Conservation (phyloP, 148 eudicot species). For the Camellia japonica region DNA sequence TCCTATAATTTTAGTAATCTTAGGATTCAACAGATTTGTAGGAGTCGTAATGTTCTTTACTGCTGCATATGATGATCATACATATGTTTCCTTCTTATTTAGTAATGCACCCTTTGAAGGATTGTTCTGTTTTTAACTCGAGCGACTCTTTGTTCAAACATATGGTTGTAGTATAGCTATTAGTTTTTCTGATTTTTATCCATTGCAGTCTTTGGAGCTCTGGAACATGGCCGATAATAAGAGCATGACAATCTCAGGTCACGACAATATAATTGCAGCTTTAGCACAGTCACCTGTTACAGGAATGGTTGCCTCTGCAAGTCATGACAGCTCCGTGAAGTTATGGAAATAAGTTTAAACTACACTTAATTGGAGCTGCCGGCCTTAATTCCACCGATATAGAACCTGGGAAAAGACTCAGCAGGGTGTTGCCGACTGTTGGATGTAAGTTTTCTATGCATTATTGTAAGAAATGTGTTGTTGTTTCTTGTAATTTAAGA, state of each 20-base stretch:
- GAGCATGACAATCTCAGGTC: constrained; percentile 91
- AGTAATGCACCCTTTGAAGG: no score
- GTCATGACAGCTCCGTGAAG: constrained; percentile 85
- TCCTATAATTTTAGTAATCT: no score
- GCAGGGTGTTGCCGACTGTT: neutral
- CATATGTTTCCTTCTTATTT: no score
- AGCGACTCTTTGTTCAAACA: neutral
- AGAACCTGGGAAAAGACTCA: neutral
- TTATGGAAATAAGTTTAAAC: constrained; percentile 60
- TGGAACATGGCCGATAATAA: constrained; percentile 97
- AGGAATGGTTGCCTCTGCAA: constrained; percentile 96
- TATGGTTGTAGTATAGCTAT: neutral
- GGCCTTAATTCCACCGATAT: neutral
- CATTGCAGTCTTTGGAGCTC: constrained; percentile 77
- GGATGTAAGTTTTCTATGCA: neutral
- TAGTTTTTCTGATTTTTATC: neutral
- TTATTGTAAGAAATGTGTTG: neutral
- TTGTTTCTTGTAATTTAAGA: neutral
- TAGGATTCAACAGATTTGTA: no score
- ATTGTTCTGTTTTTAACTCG: neutral
- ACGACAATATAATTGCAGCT: constrained; percentile 80
- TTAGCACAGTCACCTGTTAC: constrained; percentile 68
- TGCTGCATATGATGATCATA: no score
- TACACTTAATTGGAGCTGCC: neutral
- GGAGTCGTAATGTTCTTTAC: no score